These are phyloP conservation scores for Solanum lignicaule DNA, from an alignment of 257 asterid species.

Conservation along the genomic window DNA sequence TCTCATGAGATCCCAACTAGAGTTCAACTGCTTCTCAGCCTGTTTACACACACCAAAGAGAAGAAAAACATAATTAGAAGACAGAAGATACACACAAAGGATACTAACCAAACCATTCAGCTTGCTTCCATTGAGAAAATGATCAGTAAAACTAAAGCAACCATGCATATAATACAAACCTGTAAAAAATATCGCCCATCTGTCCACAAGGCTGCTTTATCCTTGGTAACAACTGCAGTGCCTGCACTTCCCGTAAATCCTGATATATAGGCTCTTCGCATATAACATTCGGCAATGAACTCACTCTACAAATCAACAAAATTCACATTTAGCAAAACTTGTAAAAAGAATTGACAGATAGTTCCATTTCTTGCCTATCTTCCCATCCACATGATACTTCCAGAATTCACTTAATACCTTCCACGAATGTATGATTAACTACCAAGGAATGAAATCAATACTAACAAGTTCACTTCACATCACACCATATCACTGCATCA, in stretches of 20 bases:
- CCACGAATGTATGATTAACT: not conserved
- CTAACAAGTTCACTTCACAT: not conserved
- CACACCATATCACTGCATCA: not conserved
- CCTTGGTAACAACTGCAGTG: constrained; percentile 91
- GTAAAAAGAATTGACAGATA: not conserved
- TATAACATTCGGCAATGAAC: constrained; percentile 87
- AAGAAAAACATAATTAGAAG: not conserved
- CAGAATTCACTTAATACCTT: not conserved
- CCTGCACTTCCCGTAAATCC: constrained; percentile 99
- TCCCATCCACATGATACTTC: not conserved
- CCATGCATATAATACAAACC: constrained; percentile 27
- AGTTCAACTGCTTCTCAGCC: constrained; percentile 84
- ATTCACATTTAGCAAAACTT: constrained; percentile 1
- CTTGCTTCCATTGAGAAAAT: not conserved
- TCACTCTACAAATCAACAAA: constrained; percentile 57
- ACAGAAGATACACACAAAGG: constrained; percentile 2
- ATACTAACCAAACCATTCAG: not conserved
- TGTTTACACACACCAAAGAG: constrained; percentile 11
- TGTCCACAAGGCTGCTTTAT: constrained; percentile 97
- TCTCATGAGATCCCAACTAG: constrained; percentile 91
- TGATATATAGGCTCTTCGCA: constrained; percentile 82
- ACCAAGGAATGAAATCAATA: not conserved
- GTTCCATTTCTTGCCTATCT: not conserved
- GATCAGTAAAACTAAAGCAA: not conserved
- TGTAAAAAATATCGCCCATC: constrained; percentile 95